These are phyloP conservation scores for Ophiosphaerella narmari DNA, from an alignment of 2,329 filamentous ascomycete genomes.

Conservation along the genomic window DNA sequence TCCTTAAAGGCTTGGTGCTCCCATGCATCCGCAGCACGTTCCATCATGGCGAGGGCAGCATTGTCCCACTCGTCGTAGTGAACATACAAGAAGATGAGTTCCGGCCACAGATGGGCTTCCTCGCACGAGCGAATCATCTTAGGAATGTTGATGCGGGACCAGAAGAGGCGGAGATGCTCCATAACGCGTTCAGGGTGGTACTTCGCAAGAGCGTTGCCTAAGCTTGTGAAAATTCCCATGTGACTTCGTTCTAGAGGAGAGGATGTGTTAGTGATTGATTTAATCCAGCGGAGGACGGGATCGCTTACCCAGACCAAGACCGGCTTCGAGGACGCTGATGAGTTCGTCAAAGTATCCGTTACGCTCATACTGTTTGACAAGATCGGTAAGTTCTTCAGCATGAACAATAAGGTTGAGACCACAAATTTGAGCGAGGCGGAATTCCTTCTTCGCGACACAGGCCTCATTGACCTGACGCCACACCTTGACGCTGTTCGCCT, in stretches of 20 bases:
- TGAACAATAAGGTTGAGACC: slow-evolving; percentile 98
- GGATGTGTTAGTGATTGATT: slow-evolving; percentile 2
- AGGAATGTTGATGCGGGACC: slow-evolving; percentile 95
- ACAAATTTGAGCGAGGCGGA: slow-evolving; percentile 97
- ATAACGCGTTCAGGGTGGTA: slow-evolving; percentile 96
- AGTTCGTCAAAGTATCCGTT: slow-evolving; percentile 99
- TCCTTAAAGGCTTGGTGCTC: slow-evolving; percentile 99
- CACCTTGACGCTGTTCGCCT: slow-evolving; percentile 98
- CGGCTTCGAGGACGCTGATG: slow-evolving; percentile 90
- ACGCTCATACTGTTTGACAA: slow-evolving; percentile 95
- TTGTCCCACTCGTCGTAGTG: slow-evolving; percentile 99
- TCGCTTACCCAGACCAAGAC: slow-evolving; percentile 69
- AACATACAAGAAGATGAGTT: slow-evolving; percentile 96
- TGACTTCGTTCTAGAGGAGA: slow-evolving; percentile 52
- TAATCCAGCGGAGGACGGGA: background rate
- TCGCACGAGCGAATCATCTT: slow-evolving; percentile 95
- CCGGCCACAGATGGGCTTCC: slow-evolving; percentile 94
- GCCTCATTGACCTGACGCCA: slow-evolving; percentile 99
- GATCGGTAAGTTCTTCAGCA: slow-evolving; percentile 88
- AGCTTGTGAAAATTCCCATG: slow-evolving; percentile 95
- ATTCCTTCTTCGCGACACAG: slow-evolving; percentile 97
- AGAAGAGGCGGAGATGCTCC: slow-evolving; percentile 99
- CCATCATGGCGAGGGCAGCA: slow-evolving; percentile 95
- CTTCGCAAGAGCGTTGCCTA: slow-evolving; percentile 89
- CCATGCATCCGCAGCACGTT: slow-evolving; percentile 96